A percentile compares a stretch with the other conserved stretches of the same genome.
Evolutionary conservation across 495 filamentous ascomycete species (phyloP).

Genomic region (Hypoxylon subgilvum): DNA sequence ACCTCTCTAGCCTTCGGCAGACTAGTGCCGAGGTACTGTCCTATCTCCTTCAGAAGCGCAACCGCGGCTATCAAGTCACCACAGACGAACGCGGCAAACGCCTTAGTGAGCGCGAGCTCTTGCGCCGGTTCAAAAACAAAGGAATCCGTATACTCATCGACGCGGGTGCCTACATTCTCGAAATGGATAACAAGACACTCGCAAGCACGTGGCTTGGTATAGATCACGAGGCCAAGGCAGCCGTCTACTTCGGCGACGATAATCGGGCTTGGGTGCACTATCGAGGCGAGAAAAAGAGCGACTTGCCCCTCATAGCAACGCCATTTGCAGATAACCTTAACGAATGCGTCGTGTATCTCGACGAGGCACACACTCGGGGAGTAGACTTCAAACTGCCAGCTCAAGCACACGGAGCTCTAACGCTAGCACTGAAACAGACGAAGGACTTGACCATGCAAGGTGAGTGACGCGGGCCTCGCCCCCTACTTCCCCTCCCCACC

Average conservation of each 20-base stretch:
- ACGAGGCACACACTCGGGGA: constrained; percentile 55
- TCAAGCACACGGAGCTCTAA: constrained; percentile 53
- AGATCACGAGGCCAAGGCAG: constrained; percentile 42
- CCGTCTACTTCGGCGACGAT: constrained; percentile 45
- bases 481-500: background rate
- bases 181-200: constrained; percentile 52
- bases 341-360: constrained; percentile 46
- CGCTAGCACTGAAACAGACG: constrained; percentile 52
- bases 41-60: constrained; percentile 55
- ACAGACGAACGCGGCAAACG: constrained; percentile 35
- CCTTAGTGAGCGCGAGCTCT: constrained; percentile 45
- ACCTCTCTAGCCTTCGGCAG: constrained; percentile 53
- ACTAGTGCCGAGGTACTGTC: constrained; percentile 62
- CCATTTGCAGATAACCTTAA: constrained; percentile 51
- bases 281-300: constrained; percentile 43
- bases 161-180: constrained; percentile 58
- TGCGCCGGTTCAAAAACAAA: constrained; percentile 38
- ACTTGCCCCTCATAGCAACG: constrained; percentile 48
- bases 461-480: background rate
- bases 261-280: constrained; percentile 51
- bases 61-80: constrained; percentile 49
- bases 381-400: constrained; percentile 56
- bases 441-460: constrained; percentile 60
- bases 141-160: constrained; percentile 57
- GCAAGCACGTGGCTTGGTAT: constrained; percentile 56